These are phyloP conservation scores for Boletus reticuloceps DNA, from an alignment of 768 basidiomycete species.

Conservation along the genomic window DNA sequence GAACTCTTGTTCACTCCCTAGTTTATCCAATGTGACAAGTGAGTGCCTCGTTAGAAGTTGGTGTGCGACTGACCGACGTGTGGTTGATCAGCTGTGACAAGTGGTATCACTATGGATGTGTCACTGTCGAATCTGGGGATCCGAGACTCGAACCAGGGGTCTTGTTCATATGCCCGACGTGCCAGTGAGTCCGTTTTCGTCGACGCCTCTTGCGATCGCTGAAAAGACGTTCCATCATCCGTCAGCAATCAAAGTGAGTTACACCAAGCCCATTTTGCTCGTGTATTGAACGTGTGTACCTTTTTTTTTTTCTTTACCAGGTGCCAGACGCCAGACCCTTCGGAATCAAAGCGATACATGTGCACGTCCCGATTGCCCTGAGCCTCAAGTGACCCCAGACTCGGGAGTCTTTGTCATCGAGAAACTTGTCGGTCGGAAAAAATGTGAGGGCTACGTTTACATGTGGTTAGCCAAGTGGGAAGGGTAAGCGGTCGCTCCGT, in stretches of 20 bases:
- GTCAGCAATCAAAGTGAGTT: slow-evolving; percentile 14
- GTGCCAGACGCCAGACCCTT: slow-evolving; percentile 10
- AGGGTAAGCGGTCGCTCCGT: slow-evolving; percentile 17
- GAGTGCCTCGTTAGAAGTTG: background rate
- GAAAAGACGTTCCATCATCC: background rate
- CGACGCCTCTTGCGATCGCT: background rate
- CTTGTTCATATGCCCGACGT: slow-evolving; percentile 44
- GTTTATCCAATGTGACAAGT: slow-evolving; percentile 38
- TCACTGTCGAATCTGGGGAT: slow-evolving; percentile 39
- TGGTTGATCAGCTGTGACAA: slow-evolving; percentile 32
- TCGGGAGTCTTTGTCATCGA: slow-evolving; percentile 25
- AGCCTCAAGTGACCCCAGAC: background rate
- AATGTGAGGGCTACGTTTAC: slow-evolving; percentile 8
- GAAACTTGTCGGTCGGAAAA: slow-evolving; percentile 28
- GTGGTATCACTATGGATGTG: slow-evolving; percentile 57
- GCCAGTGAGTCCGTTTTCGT: slow-evolving; percentile 25
- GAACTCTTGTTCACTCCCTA: background rate
- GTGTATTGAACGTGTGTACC: background rate
- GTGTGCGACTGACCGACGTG: background rate
- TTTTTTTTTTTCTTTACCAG: slow-evolving; percentile 1
- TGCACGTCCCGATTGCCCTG: slow-evolving; percentile 26
- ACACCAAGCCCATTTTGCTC: background rate
- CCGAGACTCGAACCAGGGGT: slow-evolving; percentile 30
- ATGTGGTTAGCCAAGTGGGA: slow-evolving; percentile 35
- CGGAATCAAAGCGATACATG: slow-evolving; percentile 14